These are phyloP conservation scores for Albatrellus ellisii DNA, from an alignment of 768 basidiomycete genomes.

Conservation along the genomic window DNA sequence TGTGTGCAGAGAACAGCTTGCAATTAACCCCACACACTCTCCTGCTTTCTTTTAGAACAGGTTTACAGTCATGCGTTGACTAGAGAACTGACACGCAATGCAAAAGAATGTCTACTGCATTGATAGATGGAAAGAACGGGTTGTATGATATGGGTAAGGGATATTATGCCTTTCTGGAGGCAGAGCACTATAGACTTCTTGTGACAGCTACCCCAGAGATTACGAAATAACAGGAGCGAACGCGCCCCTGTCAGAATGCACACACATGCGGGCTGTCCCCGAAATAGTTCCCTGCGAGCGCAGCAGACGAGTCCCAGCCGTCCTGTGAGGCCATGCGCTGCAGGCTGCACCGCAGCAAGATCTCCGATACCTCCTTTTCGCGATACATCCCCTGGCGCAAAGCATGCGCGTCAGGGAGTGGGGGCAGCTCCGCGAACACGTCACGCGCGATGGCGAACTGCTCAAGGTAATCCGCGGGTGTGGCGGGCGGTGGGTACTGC, in stretches of 20 bases:
- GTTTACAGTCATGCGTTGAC: no score
- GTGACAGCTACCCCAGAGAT: no score
- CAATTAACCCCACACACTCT: no score
- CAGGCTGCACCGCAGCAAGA: constrained; percentile 40
- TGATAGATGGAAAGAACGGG: no score
- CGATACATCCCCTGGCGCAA: constrained; percentile 27
- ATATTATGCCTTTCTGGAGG: no score
- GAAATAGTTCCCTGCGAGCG: constrained; percentile 55
- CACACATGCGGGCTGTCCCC: constrained; percentile 35
- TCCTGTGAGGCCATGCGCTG: constrained; percentile 23
- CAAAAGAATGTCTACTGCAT: no score
- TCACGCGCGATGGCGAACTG: constrained; percentile 49
- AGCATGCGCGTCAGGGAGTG: constrained; percentile 31
- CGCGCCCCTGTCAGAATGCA: background rate
- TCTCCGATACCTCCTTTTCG: constrained; percentile 27
- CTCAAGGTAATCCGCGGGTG: constrained; percentile 40
- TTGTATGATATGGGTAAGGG: no score
- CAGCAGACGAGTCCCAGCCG: constrained; percentile 30
- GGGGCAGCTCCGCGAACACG: constrained; percentile 56
- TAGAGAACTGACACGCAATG: no score
- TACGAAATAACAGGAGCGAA: no score
- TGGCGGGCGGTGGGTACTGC: constrained; percentile 37
- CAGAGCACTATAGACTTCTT: no score
- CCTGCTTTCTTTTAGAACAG: no score
- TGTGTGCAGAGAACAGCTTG: no score